These are phyloP conservation scores for Trichoderma aggressivum DNA, from an alignment of 2,329 filamentous ascomycete genomes.

Conservation along the genomic window DNA sequence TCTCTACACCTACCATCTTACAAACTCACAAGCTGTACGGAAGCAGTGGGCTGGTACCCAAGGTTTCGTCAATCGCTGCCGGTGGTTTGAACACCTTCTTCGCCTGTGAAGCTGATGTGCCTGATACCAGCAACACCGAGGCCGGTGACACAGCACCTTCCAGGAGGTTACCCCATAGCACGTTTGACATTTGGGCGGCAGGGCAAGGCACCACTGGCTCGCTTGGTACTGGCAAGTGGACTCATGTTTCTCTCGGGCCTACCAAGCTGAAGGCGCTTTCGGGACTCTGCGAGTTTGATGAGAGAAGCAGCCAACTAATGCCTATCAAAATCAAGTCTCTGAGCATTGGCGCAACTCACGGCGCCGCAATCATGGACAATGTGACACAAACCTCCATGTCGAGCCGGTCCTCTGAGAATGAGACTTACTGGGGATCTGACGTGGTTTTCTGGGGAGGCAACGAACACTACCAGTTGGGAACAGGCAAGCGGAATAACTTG, in stretches of 20 bases:
- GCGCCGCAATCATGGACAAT: conserved; percentile 79
- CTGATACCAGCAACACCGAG: conserved; percentile 24
- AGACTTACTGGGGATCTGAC: conserved; percentile 85
- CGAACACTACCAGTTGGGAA: conserved; percentile 89
- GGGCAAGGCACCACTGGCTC: conserved; percentile 81
- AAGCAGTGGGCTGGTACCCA: conserved; percentile 58
- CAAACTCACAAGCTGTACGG: conserved; percentile 70
- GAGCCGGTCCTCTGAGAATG: conserved; percentile 53
- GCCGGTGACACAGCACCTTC: conserved; percentile 30
- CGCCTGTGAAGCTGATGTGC: conserved; percentile 71
- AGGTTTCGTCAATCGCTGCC: conserved; percentile 74
- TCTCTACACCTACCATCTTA: conserved; percentile 69
- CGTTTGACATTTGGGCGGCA: conserved; percentile 74
- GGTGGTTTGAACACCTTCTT: conserved; percentile 88
- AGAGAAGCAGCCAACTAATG: conserved; percentile 60
- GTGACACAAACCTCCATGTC: conserved; percentile 63
- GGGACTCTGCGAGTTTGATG: conserved; percentile 83
- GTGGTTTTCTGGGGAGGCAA: conserved; percentile 94
- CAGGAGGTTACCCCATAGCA: conserved; percentile 32
- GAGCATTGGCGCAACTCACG: conserved; percentile 76
- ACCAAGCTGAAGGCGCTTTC: conserved; percentile 80
- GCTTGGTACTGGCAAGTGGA: conserved; percentile 84
- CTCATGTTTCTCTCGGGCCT: conserved; percentile 74
- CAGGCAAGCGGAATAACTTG: conserved; percentile 80
- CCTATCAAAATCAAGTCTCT: conserved; percentile 76